Evolutionary conservation across 345 rosid species (phyloP).

Genomic region (Erodium maritimum): DNA sequence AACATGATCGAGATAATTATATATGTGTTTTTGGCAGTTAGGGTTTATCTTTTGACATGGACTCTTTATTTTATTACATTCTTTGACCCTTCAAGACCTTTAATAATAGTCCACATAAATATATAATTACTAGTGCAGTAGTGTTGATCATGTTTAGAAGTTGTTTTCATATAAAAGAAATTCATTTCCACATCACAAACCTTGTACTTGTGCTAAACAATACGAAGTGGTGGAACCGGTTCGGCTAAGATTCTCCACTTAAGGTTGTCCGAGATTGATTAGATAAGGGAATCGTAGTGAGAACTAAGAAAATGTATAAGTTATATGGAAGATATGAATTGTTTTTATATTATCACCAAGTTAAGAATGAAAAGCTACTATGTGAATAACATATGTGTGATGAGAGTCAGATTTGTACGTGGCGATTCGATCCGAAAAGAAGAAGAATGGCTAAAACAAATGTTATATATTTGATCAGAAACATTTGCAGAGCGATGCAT

Average conservation of each 20-base stretch:
- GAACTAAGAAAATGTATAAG: background rate
- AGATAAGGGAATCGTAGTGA: background rate
- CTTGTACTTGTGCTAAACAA: background rate
- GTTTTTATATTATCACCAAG: background rate
- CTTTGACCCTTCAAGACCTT: background rate
- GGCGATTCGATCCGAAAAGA: background rate
- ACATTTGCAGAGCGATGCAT: background rate
- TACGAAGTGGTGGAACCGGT: background rate
- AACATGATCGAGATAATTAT: background rate
- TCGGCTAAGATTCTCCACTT: background rate
- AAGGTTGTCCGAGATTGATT: background rate
- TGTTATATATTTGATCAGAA: background rate
- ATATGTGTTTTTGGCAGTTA: background rate
- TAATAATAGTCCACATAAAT: background rate
- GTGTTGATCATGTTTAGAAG: background rate
- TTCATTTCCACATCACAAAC: background rate
- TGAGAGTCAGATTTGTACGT: background rate
- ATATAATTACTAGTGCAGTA: background rate
- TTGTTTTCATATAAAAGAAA: background rate
- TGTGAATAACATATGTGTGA: too few species aligned
- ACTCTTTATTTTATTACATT: too few species aligned
- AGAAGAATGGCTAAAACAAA: background rate
- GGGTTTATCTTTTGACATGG: background rate
- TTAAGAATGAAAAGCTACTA: background rate
- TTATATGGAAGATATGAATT: background rate